Percentiles rank a stretch among this genome's conserved stretches.
Conservation (phyloP, 2,329 filamentous ascomycete genomes). For the Thielaviopsis musarum region DNA sequence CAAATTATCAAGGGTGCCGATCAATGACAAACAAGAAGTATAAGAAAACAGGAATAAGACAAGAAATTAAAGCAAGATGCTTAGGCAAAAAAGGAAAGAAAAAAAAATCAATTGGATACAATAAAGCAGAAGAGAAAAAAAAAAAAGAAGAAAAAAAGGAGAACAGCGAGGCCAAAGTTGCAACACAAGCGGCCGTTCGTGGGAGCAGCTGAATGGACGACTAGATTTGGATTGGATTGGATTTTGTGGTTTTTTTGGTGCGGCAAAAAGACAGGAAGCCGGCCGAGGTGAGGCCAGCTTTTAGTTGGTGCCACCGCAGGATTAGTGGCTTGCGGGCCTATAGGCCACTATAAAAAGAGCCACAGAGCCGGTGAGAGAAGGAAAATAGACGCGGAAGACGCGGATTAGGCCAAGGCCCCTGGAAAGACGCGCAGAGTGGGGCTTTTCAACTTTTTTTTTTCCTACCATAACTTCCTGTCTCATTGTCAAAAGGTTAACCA, state of each 20-base stretch:
- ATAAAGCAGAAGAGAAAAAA: not conserved
- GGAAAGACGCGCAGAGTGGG: slow-evolving; percentile 8
- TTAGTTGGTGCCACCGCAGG: not conserved
- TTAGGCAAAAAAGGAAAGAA: not conserved
- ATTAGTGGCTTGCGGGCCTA: not conserved
- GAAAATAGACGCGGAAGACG: slow-evolving; percentile 16
- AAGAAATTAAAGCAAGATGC: not conserved
- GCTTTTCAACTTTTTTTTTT: not conserved
- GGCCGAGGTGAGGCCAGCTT: not conserved
- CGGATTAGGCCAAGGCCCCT: slow-evolving; percentile 10
- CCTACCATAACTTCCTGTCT: not conserved
- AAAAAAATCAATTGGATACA: not conserved
- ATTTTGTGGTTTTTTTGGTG: not conserved
- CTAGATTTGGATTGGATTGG: not conserved
- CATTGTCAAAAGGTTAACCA: no score
- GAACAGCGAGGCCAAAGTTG: not conserved
- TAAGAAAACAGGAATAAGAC: not conserved
- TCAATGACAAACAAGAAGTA: not conserved
- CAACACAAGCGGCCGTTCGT: not conserved
- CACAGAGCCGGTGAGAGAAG: not conserved
- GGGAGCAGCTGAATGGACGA: not conserved
- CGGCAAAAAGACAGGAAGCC: not conserved
- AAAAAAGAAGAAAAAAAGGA: slow-evolving; percentile 7
- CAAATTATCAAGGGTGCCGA: not conserved
- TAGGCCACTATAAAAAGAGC: not conserved